These are phyloP conservation scores for Saccharomyces paradoxus DNA, from an alignment of 805 yeast species.

Conservation along the genomic window DNA sequence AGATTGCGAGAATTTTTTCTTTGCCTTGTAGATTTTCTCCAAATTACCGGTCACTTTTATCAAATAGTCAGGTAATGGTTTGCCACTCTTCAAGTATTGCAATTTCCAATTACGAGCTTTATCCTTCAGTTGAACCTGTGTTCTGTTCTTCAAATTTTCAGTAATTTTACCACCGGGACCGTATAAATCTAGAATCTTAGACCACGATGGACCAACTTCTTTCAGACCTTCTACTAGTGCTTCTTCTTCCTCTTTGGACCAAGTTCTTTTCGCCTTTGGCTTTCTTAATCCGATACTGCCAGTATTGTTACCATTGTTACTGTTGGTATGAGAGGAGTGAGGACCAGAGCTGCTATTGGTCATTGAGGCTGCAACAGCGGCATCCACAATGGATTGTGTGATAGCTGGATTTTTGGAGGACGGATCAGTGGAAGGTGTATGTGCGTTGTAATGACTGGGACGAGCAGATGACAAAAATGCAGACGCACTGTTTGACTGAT, in stretches of 20 bases:
- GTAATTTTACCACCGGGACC: slow-evolving; percentile 89
- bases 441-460: not conserved
- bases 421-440: not conserved
- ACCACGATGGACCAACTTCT: slow-evolving; percentile 85
- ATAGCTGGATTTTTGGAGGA: not conserved
- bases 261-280: slow-evolving; percentile 32
- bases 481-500: not conserved
- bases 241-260: slow-evolving; percentile 85
- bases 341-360: slow-evolving; percentile 5
- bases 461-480: slow-evolving; percentile 1
- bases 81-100: slow-evolving; percentile 66
- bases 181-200: slow-evolving; percentile 77
- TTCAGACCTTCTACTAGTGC: slow-evolving; percentile 77
- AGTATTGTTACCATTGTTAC: not conserved
- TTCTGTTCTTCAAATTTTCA: slow-evolving; percentile 78
- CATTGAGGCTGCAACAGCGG: slow-evolving; percentile 20
- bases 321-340: not conserved
- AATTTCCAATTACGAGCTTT: slow-evolving; percentile 95
- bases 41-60: slow-evolving; percentile 81
- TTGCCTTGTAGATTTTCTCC: slow-evolving; percentile 44
- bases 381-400: slow-evolving; percentile 16
- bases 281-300: slow-evolving; percentile 13
- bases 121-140: slow-evolving; percentile 88
- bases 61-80: slow-evolving; percentile 73
- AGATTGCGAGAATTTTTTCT: slow-evolving; percentile 17